Conservation (phyloP, 164 flowering plant genomes). For the Dillenia suffruticosa region DNA sequence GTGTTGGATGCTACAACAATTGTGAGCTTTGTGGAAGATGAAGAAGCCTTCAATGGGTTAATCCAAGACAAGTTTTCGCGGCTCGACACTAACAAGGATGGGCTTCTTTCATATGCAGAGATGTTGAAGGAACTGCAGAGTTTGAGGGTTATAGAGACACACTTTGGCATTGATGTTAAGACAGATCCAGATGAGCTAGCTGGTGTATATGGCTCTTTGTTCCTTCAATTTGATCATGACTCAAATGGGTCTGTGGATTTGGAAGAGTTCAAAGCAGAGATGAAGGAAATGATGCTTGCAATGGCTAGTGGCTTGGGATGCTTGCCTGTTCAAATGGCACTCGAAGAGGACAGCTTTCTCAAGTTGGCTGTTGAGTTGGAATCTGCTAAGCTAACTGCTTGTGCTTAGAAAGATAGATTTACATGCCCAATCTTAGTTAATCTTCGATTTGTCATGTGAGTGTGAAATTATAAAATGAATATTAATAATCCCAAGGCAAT, state of each 20-base stretch:
- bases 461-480: too few species aligned
- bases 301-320: too few species aligned
- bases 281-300: too few species aligned
- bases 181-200: conserved; percentile 10
- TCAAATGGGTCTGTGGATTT: conserved; percentile 11
- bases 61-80: conserved; percentile 4
- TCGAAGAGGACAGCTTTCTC: too few species aligned
- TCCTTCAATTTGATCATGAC: conserved; percentile 11
- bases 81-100: conserved; percentile 9
- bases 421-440: background rate
- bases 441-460: background rate
- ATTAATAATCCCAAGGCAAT: too few species aligned
- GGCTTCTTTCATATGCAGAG: conserved; percentile 11
- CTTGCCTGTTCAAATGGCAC: too few species aligned
- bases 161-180: conserved; percentile 13
- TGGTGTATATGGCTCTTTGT: conserved; percentile 8
- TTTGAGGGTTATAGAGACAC: conserved; percentile 14
- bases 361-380: too few species aligned
- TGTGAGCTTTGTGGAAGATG: conserved; percentile 13
- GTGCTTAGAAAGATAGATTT: too few species aligned
- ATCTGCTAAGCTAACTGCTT: background rate
- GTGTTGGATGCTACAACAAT: conserved; percentile 15
- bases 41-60: conserved; percentile 1
- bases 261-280: conserved; percentile 12
- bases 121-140: conserved; percentile 12